These are phyloP conservation scores for Phascolomyces articulosus DNA, from an alignment of 371 early-diverging fungal species.

Conservation along the genomic window DNA sequence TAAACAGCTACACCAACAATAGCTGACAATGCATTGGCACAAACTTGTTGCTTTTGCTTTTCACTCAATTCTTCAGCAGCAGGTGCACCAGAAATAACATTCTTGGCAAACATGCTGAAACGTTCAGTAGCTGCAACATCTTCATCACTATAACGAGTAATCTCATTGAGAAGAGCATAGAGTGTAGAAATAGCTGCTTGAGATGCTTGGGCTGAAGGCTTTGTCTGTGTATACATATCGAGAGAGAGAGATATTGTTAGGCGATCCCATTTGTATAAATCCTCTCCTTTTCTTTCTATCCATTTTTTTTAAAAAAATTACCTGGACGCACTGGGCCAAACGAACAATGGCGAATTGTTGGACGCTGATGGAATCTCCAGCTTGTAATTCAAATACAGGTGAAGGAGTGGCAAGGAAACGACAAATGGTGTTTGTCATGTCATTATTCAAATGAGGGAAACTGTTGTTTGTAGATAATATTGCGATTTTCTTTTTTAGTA, in stretches of 20 bases:
- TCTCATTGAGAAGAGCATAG: constrained; percentile 57
- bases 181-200: constrained; percentile 58
- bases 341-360: constrained; percentile 60
- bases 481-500: too few species aligned
- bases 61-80: constrained; percentile 36
- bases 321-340: constrained; percentile 63
- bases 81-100: constrained; percentile 37
- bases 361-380: constrained; percentile 31
- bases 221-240: constrained; percentile 21
- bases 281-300: background rate
- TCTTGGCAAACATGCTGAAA: constrained; percentile 18
- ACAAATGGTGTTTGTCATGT: constrained; percentile 59
- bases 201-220: constrained; percentile 37
- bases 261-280: background rate
- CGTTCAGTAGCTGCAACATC: constrained; percentile 10
- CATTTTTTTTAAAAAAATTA: constrained; percentile 10
- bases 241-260: too few species aligned
- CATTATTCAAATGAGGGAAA: constrained; percentile 50
- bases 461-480: too few species aligned
- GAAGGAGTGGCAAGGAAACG: constrained; percentile 70
- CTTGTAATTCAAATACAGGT: constrained; percentile 52
- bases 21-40: constrained; percentile 28
- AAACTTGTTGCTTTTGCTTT: constrained; percentile 31
- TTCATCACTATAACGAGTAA: constrained; percentile 48
- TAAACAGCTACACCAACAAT: constrained; percentile 70